Evolutionary conservation across 1,284 basidiomycete species (phyloP).

Genomic region (Ganoderma lingzhi): DNA sequence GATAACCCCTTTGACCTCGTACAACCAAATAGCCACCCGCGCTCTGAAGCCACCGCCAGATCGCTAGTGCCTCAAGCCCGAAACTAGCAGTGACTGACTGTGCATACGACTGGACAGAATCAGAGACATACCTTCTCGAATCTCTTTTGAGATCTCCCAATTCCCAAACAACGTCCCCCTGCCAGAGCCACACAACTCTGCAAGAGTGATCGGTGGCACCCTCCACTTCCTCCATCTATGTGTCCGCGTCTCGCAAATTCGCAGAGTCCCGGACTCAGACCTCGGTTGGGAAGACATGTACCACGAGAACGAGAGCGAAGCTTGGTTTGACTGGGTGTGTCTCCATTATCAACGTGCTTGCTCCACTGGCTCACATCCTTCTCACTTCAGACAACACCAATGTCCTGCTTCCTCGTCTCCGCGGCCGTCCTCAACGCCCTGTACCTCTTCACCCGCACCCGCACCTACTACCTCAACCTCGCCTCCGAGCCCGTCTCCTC

Average conservation of each 20-base stretch:
- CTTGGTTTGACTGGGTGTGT: slow-evolving; percentile 85
- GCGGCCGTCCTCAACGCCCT: slow-evolving; percentile 63
- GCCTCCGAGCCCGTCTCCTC: slow-evolving; percentile 70
- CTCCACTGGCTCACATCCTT: not conserved
- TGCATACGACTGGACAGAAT: slow-evolving; percentile 50
- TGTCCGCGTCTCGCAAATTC: slow-evolving; percentile 65
- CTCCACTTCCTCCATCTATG: slow-evolving; percentile 74
- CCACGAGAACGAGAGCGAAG: slow-evolving; percentile 63
- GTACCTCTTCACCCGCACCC: slow-evolving; percentile 72
- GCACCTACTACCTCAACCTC: slow-evolving; percentile 70
- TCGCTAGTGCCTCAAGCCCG: not conserved
- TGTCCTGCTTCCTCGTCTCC: slow-evolving; percentile 60
- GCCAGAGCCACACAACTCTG: slow-evolving; percentile 69
- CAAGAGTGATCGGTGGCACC: slow-evolving; percentile 66
- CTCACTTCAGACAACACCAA: slow-evolving; percentile 61
- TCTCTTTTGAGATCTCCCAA: slow-evolving; percentile 76
- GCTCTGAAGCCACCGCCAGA: not conserved
- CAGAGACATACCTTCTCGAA: slow-evolving; percentile 66
- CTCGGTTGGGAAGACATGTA: slow-evolving; percentile 82
- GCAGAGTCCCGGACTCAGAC: slow-evolving; percentile 67
- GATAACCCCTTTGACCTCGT: not conserved
- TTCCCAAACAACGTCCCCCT: slow-evolving; percentile 81
- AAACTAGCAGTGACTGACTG: not conserved
- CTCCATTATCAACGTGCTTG: not conserved
- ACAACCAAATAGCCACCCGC: not conserved